Evolutionary conservation across 1,284 basidiomycete species (phyloP).

Genomic region (Vanrija humicola): DNA sequence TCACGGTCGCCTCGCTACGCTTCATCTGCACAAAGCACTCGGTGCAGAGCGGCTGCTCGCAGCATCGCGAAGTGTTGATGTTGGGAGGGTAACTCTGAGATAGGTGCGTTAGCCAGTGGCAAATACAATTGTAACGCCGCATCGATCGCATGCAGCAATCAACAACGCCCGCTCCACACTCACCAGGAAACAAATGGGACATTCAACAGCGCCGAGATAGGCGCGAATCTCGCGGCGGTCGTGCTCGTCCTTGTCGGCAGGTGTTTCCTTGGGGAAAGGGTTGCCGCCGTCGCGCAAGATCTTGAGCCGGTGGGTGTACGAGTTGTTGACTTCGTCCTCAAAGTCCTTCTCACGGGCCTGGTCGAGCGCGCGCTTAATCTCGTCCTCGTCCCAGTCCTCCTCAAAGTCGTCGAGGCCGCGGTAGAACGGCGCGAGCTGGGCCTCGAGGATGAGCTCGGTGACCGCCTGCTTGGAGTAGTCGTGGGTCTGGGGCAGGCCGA

Average conservation of each 20-base stretch:
- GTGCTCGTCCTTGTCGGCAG: constrained; percentile 49
- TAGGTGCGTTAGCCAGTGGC: neutral
- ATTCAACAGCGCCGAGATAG: constrained; percentile 85
- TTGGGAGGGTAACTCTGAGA: constrained; percentile 74
- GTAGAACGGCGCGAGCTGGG: constrained; percentile 91
- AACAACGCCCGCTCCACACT: constrained; percentile 46
- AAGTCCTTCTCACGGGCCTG: constrained; percentile 38
- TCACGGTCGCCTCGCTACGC: constrained; percentile 85
- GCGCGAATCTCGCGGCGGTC: constrained; percentile 66
- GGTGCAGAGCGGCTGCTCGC: constrained; percentile 96
- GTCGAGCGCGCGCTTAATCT: constrained; percentile 56
- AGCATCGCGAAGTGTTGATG: constrained; percentile 95
- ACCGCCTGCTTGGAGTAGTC: constrained; percentile 90
- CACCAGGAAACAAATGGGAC: constrained; percentile 98
- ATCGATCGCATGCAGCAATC: neutral
- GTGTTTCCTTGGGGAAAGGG: too few relatives aligned
- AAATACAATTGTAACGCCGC: too few relatives aligned
- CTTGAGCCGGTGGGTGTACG: constrained; percentile 29
- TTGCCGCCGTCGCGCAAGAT: constrained; percentile 29
- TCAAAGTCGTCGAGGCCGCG: constrained; percentile 90
- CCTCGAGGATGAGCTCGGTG: constrained; percentile 77
- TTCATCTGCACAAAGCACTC: constrained; percentile 99
- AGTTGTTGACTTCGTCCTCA: constrained; percentile 36
- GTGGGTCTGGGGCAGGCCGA: constrained; percentile 54
- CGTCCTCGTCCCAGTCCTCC: constrained; percentile 76